phyloP scores from a whole-genome alignment of 768 basidiomycete species.

The Termitomyces titanicus region DNA sequence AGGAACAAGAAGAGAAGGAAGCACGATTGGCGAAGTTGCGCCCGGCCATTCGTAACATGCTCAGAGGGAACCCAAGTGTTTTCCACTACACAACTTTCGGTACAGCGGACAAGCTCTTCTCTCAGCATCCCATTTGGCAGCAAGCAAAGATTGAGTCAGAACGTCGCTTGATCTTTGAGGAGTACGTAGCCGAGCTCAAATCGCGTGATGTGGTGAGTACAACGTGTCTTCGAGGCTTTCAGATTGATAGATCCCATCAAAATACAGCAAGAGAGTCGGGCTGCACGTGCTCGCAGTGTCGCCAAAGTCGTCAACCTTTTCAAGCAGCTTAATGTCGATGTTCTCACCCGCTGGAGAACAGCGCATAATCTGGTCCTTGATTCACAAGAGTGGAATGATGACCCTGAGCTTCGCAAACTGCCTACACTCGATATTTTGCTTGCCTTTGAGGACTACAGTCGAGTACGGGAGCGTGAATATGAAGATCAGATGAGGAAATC shows the following conservation, averaged over 20 bases:
- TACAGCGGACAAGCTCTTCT: slow-evolving; percentile 84
- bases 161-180: slow-evolving; percentile 84
- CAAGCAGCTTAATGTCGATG: slow-evolving; percentile 85
- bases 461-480: slow-evolving; percentile 85
- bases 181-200: slow-evolving; percentile 84
- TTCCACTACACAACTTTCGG: slow-evolving; percentile 90
- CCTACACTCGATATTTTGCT: slow-evolving; percentile 90
- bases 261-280: slow-evolving; percentile 74
- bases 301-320: slow-evolving; percentile 81
- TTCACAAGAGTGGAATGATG: slow-evolving; percentile 75
- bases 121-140: slow-evolving; percentile 88
- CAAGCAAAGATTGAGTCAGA: slow-evolving; percentile 84
- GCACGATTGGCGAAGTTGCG: slow-evolving; percentile 80
- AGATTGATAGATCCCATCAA: neutral
- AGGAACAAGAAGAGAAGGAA: slow-evolving; percentile 86
- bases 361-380: slow-evolving; percentile 75
- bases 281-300: slow-evolving; percentile 74
- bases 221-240: neutral
- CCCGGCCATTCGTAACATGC: slow-evolving; percentile 82
- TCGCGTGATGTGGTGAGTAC: slow-evolving; percentile 80
- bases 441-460: slow-evolving; percentile 92
- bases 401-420: slow-evolving; percentile 74
- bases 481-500: slow-evolving; percentile 80
- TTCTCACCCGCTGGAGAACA: slow-evolving; percentile 89
- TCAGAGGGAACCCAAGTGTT: slow-evolving; percentile 83